Evolutionary conservation across 1,284 basidiomycete genomes (phyloP).

Genomic region (Xerocomus amazonicus): DNA sequence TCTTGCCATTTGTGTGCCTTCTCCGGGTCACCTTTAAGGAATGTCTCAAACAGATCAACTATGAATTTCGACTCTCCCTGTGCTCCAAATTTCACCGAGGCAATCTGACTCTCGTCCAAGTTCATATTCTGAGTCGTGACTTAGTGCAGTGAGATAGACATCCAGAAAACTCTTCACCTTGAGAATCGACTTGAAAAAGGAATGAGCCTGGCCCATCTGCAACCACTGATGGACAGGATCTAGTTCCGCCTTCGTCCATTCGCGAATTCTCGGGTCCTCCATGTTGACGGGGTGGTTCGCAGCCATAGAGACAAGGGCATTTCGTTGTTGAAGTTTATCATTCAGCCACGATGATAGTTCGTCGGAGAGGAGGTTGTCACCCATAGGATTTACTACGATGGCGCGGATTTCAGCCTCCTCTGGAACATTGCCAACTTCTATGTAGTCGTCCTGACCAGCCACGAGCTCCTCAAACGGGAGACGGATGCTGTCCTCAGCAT

Average conservation of each 20-base stretch:
- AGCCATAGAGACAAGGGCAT: constrained; percentile 14
- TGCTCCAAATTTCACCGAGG: constrained; percentile 9
- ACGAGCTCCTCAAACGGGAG: constrained; percentile 31
- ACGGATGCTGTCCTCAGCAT: constrained; percentile 12
- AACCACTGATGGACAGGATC: constrained; percentile 26
- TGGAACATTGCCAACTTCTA: constrained; percentile 15
- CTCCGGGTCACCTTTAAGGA: constrained; percentile 27
- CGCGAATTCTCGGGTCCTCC: constrained; percentile 38
- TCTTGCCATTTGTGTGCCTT: constrained; percentile 24
- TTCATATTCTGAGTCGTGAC: constrained; percentile 16
- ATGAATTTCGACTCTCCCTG: constrained; percentile 18
- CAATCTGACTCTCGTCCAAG: constrained; percentile 15
- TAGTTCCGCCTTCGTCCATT: constrained; percentile 33
- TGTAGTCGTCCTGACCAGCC: constrained; percentile 27
- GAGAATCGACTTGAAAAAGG: constrained; percentile 23
- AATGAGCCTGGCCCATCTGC: constrained; percentile 17
- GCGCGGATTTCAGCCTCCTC: constrained; percentile 23
- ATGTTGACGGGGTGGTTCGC: constrained; percentile 25
- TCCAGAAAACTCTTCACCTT: constrained; percentile 19
- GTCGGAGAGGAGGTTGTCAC: constrained; percentile 14
- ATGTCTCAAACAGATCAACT: constrained; percentile 22
- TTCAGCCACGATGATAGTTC: constrained; percentile 29
- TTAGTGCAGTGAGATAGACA: constrained; percentile 3
- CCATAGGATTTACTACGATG: constrained; percentile 18
- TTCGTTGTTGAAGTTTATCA: constrained; percentile 27